Percentiles rank a stretch among this genome's conserved stretches.
phyloP scores from a whole-genome alignment of 108 stramenopile species.

The Nitzschia putrida region DNA sequence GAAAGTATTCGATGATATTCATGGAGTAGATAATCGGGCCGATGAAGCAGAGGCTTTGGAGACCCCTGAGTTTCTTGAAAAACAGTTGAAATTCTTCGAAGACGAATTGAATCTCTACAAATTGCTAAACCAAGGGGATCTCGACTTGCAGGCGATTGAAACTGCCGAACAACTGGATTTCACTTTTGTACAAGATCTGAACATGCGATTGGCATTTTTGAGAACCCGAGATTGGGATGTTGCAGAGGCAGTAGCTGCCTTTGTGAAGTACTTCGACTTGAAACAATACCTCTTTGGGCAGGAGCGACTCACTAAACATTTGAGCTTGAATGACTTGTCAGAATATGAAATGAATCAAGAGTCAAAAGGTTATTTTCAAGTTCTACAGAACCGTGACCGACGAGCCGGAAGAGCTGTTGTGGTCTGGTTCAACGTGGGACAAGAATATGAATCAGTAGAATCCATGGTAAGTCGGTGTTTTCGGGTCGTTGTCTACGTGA shows the following conservation, averaged over 20 bases:
- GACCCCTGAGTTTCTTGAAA: neutral
- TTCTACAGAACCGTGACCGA: constrained; percentile 5
- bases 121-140: constrained; percentile 4
- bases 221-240: constrained; percentile 36
- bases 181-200: constrained; percentile 17
- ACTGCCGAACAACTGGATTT: constrained; percentile 14
- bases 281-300: constrained; percentile 40
- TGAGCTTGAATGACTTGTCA: constrained; percentile 19
- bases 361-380: constrained; percentile 12
- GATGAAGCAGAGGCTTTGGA: neutral
- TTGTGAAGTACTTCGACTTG: constrained; percentile 34
- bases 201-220: constrained; percentile 41
- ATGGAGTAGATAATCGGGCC: constrained; percentile 6
- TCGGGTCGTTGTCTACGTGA: too few species aligned
- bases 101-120: neutral
- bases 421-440: neutral
- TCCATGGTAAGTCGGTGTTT: constrained; percentile 12
- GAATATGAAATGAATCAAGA: constrained; percentile 20
- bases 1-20: constrained; percentile 12
- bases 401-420: constrained; percentile 19
- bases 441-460: constrained; percentile 4
- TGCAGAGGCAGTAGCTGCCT: constrained; percentile 25
- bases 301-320: constrained; percentile 25
- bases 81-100: neutral
- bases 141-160: constrained; percentile 12